phyloP scores from a whole-genome alignment of 2,329 filamentous ascomycete species.

The Xylaria sp. region DNA sequence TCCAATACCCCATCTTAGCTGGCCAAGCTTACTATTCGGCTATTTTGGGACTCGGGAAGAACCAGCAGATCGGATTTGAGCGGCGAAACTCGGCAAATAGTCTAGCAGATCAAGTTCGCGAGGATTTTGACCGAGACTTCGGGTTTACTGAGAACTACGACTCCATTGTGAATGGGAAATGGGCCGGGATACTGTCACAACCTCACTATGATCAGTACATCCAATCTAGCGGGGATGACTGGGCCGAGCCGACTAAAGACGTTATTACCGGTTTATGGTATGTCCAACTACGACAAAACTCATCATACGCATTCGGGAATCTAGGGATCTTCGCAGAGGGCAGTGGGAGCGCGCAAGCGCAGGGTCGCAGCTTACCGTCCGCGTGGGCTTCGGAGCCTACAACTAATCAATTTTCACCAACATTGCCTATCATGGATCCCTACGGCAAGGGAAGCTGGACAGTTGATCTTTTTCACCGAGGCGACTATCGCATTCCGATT shows the following conservation, averaged over 20 bases:
- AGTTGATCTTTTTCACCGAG: slow-evolving; percentile 62
- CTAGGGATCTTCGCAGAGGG: slow-evolving; percentile 66
- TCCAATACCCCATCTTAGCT: slow-evolving; percentile 69
- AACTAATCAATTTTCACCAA: slow-evolving; percentile 53
- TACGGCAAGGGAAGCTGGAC: slow-evolving; percentile 58
- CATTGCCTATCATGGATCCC: slow-evolving; percentile 57
- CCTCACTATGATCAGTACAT: slow-evolving; percentile 54
- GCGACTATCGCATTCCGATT: slow-evolving; percentile 52
- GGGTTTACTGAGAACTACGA: slow-evolving; percentile 63
- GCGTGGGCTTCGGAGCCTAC: slow-evolving; percentile 55
- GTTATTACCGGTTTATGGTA: slow-evolving; percentile 64
- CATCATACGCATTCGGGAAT: slow-evolving; percentile 61
- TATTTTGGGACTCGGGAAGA: slow-evolving; percentile 59
- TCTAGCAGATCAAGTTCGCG: slow-evolving; percentile 57
- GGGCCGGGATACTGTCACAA: slow-evolving; percentile 65
- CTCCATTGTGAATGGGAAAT: slow-evolving; percentile 61
- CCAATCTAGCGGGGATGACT: slow-evolving; percentile 69
- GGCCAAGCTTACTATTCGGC: slow-evolving; percentile 63
- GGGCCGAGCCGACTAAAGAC: slow-evolving; percentile 66
- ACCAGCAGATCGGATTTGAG: slow-evolving; percentile 65
- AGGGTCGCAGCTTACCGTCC: slow-evolving; percentile 61
- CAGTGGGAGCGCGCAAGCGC: slow-evolving; percentile 64
- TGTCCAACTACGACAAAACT: slow-evolving; percentile 61
- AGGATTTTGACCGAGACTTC: slow-evolving; percentile 62
- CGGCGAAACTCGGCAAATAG: slow-evolving; percentile 66